phyloP scores from a whole-genome alignment of 2,329 filamentous ascomycete species.

The Alternaria sp. region DNA sequence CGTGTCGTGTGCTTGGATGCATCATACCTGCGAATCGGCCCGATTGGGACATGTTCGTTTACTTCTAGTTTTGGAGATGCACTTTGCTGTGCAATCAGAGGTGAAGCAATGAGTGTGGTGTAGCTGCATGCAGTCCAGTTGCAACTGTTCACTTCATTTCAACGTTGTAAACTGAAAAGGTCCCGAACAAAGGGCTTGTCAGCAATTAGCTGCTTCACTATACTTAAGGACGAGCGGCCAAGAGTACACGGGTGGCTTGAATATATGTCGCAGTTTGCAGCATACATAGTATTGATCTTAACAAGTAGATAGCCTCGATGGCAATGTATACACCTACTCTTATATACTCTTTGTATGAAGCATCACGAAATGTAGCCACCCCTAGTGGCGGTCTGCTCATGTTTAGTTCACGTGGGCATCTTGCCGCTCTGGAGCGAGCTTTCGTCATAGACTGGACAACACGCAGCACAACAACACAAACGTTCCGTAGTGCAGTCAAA shows the following conservation, averaged over 20 bases:
- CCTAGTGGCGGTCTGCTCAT: background rate
- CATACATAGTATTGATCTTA: background rate
- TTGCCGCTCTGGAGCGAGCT: background rate
- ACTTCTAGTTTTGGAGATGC: background rate
- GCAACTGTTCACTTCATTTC: background rate
- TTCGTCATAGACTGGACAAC: background rate
- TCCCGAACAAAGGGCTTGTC: background rate
- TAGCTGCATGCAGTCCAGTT: background rate
- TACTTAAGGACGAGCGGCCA: background rate
- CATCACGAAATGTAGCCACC: background rate
- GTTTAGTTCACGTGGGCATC: conserved; percentile 1
- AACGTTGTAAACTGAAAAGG: background rate
- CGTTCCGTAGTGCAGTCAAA: background rate
- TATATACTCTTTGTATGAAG: background rate
- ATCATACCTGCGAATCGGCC: background rate
- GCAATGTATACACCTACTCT: background rate
- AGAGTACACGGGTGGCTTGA: background rate
- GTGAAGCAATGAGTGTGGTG: too few relatives aligned
- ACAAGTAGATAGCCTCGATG: background rate
- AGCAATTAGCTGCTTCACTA: background rate
- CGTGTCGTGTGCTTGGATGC: conserved; percentile 3
- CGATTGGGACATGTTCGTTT: background rate
- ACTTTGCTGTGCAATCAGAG: background rate
- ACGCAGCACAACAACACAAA: background rate
- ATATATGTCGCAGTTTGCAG: background rate